A percentile compares a stretch with the other conserved stretches of the same genome.
These are phyloP conservation scores for Cryptosporidium ryanae DNA, from an alignment of 169 alveolate genomes.

Conservation along the genomic window DNA sequence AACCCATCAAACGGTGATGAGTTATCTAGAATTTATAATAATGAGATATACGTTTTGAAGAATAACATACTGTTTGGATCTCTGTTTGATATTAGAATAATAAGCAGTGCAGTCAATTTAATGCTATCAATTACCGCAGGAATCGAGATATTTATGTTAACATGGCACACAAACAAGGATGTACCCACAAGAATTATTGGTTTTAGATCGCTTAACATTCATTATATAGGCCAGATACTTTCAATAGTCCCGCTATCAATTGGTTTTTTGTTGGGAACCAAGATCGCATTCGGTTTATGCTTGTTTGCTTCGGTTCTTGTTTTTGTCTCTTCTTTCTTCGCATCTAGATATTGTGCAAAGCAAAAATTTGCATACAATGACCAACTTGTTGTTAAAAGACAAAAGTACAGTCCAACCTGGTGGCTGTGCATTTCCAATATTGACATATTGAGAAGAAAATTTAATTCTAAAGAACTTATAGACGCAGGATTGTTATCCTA, in stretches of 20 bases:
- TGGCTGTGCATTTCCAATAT: slow-evolving; percentile 55
- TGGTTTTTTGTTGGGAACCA: slow-evolving; percentile 46
- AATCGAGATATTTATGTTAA: slow-evolving; percentile 16
- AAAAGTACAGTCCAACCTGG: slow-evolving; percentile 59
- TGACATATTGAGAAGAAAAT: slow-evolving; percentile 37
- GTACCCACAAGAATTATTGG: slow-evolving; percentile 35
- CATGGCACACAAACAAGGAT: slow-evolving; percentile 42
- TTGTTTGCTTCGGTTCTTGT: not conserved
- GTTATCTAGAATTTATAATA: not conserved
- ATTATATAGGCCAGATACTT: slow-evolving; percentile 14
- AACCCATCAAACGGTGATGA: slow-evolving; percentile 8
- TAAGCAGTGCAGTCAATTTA: slow-evolving; percentile 46
- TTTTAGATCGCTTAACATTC: slow-evolving; percentile 13
- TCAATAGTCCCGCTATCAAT: slow-evolving; percentile 30
- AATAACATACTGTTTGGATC: slow-evolving; percentile 36
- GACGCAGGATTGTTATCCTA: slow-evolving; percentile 49
- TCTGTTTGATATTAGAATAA: slow-evolving; percentile 25
- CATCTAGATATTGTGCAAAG: slow-evolving; percentile 24
- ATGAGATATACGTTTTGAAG: slow-evolving; percentile 18
- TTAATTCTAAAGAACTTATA: slow-evolving; percentile 35
- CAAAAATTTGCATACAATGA: slow-evolving; percentile 1
- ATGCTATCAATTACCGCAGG: slow-evolving; percentile 59
- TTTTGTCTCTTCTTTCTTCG: not conserved
- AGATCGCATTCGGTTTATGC: not conserved
- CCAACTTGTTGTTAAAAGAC: slow-evolving; percentile 42